A percentile compares a stretch with the other conserved stretches of the same genome.
Evolutionary conservation across 169 alveolate species (phyloP).

Genomic region (Perkinsus olseni): DNA sequence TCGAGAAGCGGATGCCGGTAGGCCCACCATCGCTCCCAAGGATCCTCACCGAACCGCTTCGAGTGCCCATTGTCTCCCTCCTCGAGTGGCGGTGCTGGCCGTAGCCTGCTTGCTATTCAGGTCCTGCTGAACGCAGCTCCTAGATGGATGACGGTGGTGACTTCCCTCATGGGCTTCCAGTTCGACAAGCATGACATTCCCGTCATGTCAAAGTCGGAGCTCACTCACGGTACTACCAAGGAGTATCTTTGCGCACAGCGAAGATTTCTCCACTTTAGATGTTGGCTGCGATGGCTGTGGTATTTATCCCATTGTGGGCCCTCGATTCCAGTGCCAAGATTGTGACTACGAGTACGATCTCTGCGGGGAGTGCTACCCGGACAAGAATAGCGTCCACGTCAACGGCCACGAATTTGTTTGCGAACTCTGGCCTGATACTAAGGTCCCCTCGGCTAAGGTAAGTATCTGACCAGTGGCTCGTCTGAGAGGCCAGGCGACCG

Average conservation of each 20-base stretch:
- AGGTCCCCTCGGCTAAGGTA: neutral
- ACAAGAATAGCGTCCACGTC: neutral
- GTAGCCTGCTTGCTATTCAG: too few species aligned
- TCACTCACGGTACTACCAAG: neutral
- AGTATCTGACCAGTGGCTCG: neutral
- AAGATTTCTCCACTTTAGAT: neutral
- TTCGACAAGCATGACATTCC: neutral
- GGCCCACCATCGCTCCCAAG: too few species aligned
- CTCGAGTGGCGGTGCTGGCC: too few species aligned
- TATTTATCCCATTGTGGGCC: neutral
- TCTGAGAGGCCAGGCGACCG: too few species aligned
- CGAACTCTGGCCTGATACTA: neutral
- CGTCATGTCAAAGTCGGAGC: neutral
- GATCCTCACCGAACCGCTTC: too few species aligned
- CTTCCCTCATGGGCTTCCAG: neutral
- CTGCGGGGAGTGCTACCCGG: neutral
- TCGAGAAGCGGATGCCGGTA: neutral
- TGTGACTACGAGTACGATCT: neutral
- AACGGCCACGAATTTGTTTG: neutral
- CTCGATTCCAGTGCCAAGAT: neutral
- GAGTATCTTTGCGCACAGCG: neutral
- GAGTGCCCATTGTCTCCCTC: too few species aligned
- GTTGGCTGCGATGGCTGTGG: neutral
- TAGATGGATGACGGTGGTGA: neutral
- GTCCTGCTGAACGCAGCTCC: neutral